Percentiles rank a stretch among this genome's conserved stretches.
phyloP scores from a whole-genome alignment of 2,329 filamentous ascomycete genomes.

The Clonostachys sp. region DNA sequence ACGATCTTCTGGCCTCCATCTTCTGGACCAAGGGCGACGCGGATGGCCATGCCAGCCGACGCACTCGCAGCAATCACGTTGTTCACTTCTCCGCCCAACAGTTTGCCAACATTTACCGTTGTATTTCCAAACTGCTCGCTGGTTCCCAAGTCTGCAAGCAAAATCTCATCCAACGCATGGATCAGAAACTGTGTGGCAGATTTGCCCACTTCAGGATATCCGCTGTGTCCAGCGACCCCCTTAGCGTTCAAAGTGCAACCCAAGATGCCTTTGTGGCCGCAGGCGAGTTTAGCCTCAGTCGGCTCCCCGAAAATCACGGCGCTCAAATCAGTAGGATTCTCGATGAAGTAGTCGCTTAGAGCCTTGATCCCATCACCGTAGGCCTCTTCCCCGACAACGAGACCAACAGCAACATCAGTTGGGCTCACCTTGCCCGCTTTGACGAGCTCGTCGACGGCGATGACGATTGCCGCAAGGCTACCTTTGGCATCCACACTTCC shows the following conservation, averaged over 20 bases:
- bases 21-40: conserved; percentile 72
- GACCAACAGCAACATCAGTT: conserved; percentile 11
- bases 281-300: conserved; percentile 14
- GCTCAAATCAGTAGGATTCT: conserved; percentile 32
- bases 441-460: conserved; percentile 10
- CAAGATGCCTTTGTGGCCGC: conserved; percentile 11
- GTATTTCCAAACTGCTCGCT: conserved; percentile 80
- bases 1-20: conserved; percentile 52
- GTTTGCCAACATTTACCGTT: conserved; percentile 78
- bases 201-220: conserved; percentile 85
- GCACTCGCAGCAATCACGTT: conserved; percentile 85
- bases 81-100: conserved; percentile 75
- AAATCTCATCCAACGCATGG: conserved; percentile 60
- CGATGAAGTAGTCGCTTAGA: conserved; percentile 31
- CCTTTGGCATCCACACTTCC: conserved; percentile 65
- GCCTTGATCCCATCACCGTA: conserved; percentile 13
- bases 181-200: conserved; percentile 81
- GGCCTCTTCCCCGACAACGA: conserved; percentile 15
- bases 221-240: conserved; percentile 79
- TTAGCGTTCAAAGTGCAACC: conserved; percentile 55
- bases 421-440: conserved; percentile 4
- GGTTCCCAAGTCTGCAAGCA: conserved; percentile 67
- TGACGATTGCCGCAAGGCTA: conserved; percentile 57
- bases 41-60: conserved; percentile 60
- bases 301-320: conserved; percentile 13